A percentile compares a stretch with the other conserved stretches of the same genome.
These are phyloP conservation scores for Pisolithus microcarpus DNA, from an alignment of 768 basidiomycete species.

Conservation along the genomic window DNA sequence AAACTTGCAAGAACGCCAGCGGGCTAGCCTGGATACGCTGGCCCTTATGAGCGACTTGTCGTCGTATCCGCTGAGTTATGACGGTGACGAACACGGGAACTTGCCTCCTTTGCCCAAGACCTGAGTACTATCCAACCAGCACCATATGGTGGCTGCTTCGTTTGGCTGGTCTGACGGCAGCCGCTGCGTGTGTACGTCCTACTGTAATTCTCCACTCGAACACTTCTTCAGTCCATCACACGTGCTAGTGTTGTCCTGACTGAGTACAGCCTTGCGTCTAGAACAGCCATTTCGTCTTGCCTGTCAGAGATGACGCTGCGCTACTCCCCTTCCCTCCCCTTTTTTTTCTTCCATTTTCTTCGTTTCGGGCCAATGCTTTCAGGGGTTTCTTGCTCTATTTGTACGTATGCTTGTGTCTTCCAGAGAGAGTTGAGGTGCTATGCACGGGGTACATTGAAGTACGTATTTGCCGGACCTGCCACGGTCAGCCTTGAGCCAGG, in stretches of 20 bases:
- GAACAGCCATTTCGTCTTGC: not conserved
- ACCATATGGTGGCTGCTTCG: constrained; percentile 9
- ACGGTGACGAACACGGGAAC: constrained; percentile 31
- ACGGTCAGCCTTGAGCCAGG: too few relatives aligned
- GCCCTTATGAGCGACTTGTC: constrained; percentile 77
- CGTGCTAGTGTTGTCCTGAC: not conserved
- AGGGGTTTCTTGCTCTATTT: too few relatives aligned
- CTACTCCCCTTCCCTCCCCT: not conserved
- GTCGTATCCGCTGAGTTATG: constrained; percentile 77
- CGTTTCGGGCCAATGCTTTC: not conserved
- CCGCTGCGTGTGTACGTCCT: constrained; percentile 20
- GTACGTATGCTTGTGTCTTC: too few relatives aligned
- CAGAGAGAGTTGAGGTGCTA: too few relatives aligned
- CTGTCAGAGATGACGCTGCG: too few relatives aligned
- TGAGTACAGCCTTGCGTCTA: not conserved
- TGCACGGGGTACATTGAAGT: too few relatives aligned
- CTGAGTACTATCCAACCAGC: constrained; percentile 8
- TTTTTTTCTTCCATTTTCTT: not conserved
- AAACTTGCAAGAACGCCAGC: constrained; percentile 41
- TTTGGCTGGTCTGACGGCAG: constrained; percentile 24
- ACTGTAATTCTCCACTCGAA: constrained; percentile 16
- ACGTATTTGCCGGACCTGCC: too few relatives aligned
- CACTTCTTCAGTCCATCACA: not conserved
- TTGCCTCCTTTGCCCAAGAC: constrained; percentile 20
- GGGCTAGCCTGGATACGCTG: constrained; percentile 81